Evolutionary conservation across 768 basidiomycete species (phyloP).

Genomic region (Phanerodontia chrysosporium): DNA sequence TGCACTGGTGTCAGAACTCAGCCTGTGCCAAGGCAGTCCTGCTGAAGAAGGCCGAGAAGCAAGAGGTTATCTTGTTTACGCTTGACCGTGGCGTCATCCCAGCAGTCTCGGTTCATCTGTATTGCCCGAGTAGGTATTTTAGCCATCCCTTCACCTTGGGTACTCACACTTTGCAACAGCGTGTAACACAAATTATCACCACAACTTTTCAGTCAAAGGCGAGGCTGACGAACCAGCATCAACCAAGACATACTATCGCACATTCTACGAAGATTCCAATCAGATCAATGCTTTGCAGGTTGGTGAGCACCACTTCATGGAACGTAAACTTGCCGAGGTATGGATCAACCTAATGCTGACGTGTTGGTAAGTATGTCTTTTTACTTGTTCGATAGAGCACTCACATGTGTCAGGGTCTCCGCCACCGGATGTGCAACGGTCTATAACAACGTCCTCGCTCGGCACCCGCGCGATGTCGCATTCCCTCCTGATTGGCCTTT

Average conservation of each 20-base stretch:
- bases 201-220: conserved; percentile 3
- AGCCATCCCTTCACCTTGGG: no score
- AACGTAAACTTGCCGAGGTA: neutral
- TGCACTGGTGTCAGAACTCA: no score
- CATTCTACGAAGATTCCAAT: neutral
- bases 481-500: neutral
- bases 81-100: no score
- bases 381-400: neutral
- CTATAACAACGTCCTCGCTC: conserved; percentile 1
- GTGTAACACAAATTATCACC: conserved; percentile 4
- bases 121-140: no score
- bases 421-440: conserved; percentile 7
- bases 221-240: no score
- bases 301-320: conserved; percentile 6
- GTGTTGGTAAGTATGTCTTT: neutral
- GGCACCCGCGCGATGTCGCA: neutral
- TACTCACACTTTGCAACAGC: neutral
- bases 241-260: neutral
- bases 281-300: conserved; percentile 1
- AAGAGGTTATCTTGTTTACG: neutral
- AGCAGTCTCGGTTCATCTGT: no score
- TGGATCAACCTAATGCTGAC: neutral
- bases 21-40: no score
- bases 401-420: conserved; percentile 9
- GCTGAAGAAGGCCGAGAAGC: neutral